Evolutionary conservation across 768 basidiomycete genomes (phyloP), one percentile per base, ranked within the genome.

Genomic region (Paxillus rubicundulus): DNA sequence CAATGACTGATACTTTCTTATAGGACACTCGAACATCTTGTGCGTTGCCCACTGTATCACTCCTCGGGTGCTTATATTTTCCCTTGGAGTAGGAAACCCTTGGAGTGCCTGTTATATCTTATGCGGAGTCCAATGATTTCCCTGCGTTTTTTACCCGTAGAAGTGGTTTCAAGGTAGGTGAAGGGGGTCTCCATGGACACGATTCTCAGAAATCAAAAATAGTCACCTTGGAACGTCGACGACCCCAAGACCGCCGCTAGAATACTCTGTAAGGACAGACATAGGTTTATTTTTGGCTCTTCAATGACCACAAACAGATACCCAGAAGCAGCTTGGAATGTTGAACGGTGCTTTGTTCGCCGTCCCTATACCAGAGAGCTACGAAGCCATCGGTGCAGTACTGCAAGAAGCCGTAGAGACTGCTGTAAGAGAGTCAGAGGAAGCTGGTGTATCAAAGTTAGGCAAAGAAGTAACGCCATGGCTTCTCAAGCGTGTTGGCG

Each of bases 401-500:
- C 80, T 97, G 13, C 93, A 98, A 66, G 65, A 75, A 39, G 84
- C 85, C 0, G 88, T 98, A 8, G 86, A 95, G 52, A 85, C 82
- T 60, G 97, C 97, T 7, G 80, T 99, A 5, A 65, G 67, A 13
- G 96, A 99, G 70, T 87, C 90, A 4, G 86, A 90, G 55, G 78
- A 80, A 52, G 87, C 86, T 56, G 92, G 94, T 2, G 74, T 96
- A 42, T 87, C 80, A 61, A 82, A 76, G 60, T 74, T 77, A 16
- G 97, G 97, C 3, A 98, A 97, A 61, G 89, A 92, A 54, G 93
- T 82, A 6, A 99, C 97, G 1, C 97, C 97, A 7, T 98, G 96
- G 96, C 74, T 99, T 9, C 74, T 99, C 28, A 76, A 78, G 40
- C 84, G 96, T 28, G 85, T 98, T 2, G 79, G 79, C 14, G 87